phyloP scores from a whole-genome alignment of 2,329 filamentous ascomycete genomes.

The Cercospora sojina region DNA sequence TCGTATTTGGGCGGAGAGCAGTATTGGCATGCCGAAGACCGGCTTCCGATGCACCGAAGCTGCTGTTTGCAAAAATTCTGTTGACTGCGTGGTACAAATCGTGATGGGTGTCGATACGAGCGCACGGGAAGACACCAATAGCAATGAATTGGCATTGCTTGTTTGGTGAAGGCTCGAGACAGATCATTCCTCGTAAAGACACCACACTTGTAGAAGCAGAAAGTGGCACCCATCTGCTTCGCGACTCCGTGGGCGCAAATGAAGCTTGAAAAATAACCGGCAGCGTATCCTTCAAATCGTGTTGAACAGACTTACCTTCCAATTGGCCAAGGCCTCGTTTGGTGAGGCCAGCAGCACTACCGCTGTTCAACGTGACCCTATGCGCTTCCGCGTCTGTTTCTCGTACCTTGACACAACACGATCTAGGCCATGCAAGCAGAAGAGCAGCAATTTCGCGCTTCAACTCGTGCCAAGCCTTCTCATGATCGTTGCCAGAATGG shows the following conservation, averaged over 20 bases:
- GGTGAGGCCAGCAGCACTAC: constrained; percentile 31
- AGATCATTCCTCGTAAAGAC: constrained; percentile 69
- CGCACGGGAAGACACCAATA: constrained; percentile 68
- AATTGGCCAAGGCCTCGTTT: constrained; percentile 32
- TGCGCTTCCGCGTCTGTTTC: constrained; percentile 46
- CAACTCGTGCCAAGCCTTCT: constrained; percentile 66
- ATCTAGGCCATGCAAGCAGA: constrained; percentile 66
- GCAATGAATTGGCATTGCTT: constrained; percentile 79
- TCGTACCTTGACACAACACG: constrained; percentile 58
- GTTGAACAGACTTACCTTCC: constrained; percentile 21
- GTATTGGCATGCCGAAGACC: constrained; percentile 33
- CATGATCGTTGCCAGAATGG: constrained; percentile 53
- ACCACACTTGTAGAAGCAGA: constrained; percentile 64
- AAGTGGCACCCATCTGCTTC: constrained; percentile 66
- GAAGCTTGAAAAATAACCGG: constrained; percentile 65
- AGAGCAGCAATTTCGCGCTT: constrained; percentile 60
- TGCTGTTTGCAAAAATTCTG: constrained; percentile 69
- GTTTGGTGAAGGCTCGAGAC: constrained; percentile 65
- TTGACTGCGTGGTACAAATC: constrained; percentile 78
- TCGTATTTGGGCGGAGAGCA: constrained; percentile 37
- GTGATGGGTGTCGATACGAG: constrained; percentile 57
- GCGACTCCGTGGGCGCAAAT: constrained; percentile 56
- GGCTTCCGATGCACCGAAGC: constrained; percentile 66
- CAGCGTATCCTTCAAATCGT: constrained; percentile 40
- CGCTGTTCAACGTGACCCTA: constrained; percentile 22